Conservation (phyloP, 2,329 filamentous ascomycete genomes). For the Ramichloridium luteum region DNA sequence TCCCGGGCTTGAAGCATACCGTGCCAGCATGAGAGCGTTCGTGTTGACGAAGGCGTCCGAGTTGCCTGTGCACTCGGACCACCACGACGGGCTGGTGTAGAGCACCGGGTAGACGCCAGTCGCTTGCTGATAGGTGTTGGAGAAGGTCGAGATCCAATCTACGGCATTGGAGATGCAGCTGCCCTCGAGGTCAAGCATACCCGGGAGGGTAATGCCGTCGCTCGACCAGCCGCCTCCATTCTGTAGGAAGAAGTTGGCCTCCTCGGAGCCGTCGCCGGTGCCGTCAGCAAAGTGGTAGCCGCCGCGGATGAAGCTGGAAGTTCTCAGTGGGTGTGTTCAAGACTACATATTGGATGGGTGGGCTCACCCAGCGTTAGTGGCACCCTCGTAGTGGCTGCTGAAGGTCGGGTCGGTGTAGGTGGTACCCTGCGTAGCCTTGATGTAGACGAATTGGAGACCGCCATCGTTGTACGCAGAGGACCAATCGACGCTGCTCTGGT, state of each 20-base stretch:
- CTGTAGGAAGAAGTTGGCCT: slow-evolving; percentile 41
- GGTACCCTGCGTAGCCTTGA: slow-evolving; percentile 17
- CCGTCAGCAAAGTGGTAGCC: slow-evolving; percentile 46
- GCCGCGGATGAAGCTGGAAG: slow-evolving; percentile 43
- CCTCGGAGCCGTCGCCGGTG: slow-evolving; percentile 32
- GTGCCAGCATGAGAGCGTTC: slow-evolving; percentile 8
- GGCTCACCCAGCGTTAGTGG: slow-evolving; percentile 40
- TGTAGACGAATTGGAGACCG: slow-evolving; percentile 24
- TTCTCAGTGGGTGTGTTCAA: too few relatives aligned
- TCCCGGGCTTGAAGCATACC: slow-evolving; percentile 19
- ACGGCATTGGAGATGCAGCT: slow-evolving; percentile 35
- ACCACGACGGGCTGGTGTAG: slow-evolving; percentile 44
- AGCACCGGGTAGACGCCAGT: slow-evolving; percentile 42
- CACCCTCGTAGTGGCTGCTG: slow-evolving; percentile 37
- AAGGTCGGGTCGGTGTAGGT: slow-evolving; percentile 25
- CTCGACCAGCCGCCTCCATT: slow-evolving; percentile 43
- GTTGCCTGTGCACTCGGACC: slow-evolving; percentile 41
- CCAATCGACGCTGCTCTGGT: slow-evolving; percentile 23
- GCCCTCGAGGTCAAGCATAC: slow-evolving; percentile 46
- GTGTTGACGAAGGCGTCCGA: slow-evolving; percentile 33
- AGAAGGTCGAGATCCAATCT: slow-evolving; percentile 42
- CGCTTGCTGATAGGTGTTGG: slow-evolving; percentile 35
- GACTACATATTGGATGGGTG: too few relatives aligned
- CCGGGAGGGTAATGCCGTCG: slow-evolving; percentile 44
- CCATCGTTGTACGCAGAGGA: slow-evolving; percentile 19